Conservation (phyloP, 1,284 basidiomycete genomes). For the Apiotrichum gamsii region DNA sequence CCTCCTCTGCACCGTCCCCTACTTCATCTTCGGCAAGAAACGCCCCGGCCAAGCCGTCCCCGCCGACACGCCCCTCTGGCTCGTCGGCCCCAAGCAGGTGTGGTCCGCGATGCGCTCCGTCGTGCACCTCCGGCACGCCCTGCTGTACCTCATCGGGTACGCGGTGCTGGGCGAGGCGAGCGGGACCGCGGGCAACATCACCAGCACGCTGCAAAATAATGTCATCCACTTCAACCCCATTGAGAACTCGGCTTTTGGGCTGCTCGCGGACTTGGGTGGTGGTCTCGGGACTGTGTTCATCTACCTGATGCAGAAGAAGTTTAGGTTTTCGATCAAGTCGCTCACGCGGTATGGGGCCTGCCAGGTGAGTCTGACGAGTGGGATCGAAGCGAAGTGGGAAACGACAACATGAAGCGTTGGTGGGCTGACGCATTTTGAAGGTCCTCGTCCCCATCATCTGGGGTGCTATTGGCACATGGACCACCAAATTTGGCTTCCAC, state of each 20-base stretch:
- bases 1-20: slow-evolving; percentile 10
- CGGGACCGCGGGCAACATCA: slow-evolving; percentile 10
- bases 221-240: slow-evolving; percentile 14
- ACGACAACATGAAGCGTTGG: no score
- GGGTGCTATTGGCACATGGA: slow-evolving; percentile 15
- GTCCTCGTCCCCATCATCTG: background rate
- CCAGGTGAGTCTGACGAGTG: no score
- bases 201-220: slow-evolving; percentile 14
- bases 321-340: slow-evolving; percentile 8
- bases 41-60: slow-evolving; percentile 19
- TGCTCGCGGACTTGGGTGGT: slow-evolving; percentile 11
- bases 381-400: no score
- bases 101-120: slow-evolving; percentile 11
- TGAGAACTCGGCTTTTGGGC: slow-evolving; percentile 7
- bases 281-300: slow-evolving; percentile 15
- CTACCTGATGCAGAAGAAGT: slow-evolving; percentile 12
- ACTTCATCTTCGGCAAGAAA: slow-evolving; percentile 12
- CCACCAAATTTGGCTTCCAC: slow-evolving; percentile 16
- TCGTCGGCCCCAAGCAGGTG: slow-evolving; percentile 10
- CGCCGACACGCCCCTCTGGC: slow-evolving; percentile 6
- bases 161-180: slow-evolving; percentile 3
- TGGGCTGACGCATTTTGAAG: no score
- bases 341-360: background rate
- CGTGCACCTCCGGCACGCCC: slow-evolving; percentile 9
- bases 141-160: slow-evolving; percentile 17